A percentile compares a stretch with the other conserved stretches of the same genome.
These are phyloP conservation scores for Pseudocercospora cruenta DNA, from an alignment of 2,329 filamentous ascomycete species.

Conservation along the genomic window DNA sequence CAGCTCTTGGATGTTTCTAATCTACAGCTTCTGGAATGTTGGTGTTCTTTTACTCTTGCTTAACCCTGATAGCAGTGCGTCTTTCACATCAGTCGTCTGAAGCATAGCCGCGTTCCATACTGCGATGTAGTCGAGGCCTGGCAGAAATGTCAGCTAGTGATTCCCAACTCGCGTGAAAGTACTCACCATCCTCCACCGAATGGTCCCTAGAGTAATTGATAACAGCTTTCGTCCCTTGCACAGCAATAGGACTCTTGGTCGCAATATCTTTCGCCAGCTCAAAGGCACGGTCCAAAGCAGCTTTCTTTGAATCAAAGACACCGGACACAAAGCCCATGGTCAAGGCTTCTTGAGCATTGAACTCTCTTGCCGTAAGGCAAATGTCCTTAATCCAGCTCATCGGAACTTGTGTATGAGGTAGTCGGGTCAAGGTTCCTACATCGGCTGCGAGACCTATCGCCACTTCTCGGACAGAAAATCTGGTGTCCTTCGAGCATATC, in stretches of 20 bases:
- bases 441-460: conserved; percentile 81
- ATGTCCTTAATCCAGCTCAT: conserved; percentile 81
- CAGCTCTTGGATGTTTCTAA: not conserved
- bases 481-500: conserved; percentile 59
- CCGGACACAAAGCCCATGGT: conserved; percentile 70
- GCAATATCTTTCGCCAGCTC: conserved; percentile 69
- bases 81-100: conserved; percentile 30
- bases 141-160: conserved; percentile 50
- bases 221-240: conserved; percentile 84
- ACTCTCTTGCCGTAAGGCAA: conserved; percentile 70
- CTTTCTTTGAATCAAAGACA: conserved; percentile 64
- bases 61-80: conserved; percentile 25
- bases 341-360: conserved; percentile 69
- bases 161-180: conserved; percentile 57
- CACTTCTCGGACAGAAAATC: conserved; percentile 76
- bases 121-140: conserved; percentile 29
- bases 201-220: conserved; percentile 81
- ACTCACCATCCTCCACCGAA: conserved; percentile 63
- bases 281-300: conserved; percentile 62
- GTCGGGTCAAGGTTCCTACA: conserved; percentile 73
- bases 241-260: conserved; percentile 84
- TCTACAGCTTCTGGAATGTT: conserved; percentile 30
- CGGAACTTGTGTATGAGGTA: conserved; percentile 73
- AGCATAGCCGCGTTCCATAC: conserved; percentile 34
- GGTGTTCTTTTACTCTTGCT: conserved; percentile 29